phyloP scores from a whole-genome alignment of 2,329 filamentous ascomycete species.

The Aspergillus fumigatus region DNA sequence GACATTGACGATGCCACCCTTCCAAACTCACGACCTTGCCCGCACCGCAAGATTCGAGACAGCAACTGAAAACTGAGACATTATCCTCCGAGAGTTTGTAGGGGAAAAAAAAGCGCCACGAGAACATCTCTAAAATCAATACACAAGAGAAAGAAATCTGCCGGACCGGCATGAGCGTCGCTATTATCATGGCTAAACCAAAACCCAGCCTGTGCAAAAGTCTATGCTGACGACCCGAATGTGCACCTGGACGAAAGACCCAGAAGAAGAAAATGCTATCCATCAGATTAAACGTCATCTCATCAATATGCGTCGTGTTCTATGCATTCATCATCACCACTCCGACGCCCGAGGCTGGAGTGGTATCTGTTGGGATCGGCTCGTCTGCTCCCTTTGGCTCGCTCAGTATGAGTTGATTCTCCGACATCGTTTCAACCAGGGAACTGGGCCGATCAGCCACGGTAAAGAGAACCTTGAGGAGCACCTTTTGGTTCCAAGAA shows the following conservation, averaged over 20 bases:
- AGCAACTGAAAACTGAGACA: background rate
- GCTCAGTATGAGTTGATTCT: constrained; percentile 27
- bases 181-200: constrained; percentile 14
- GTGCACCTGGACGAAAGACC: constrained; percentile 11
- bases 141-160: background rate
- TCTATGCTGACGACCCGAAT: constrained; percentile 12
- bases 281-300: background rate
- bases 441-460: constrained; percentile 27
- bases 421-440: constrained; percentile 30
- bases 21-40: background rate
- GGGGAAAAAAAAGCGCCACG: background rate
- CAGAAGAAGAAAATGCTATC: background rate
- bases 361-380: constrained; percentile 16
- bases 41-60: background rate
- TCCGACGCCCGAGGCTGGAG: constrained; percentile 25
- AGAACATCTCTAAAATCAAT: background rate
- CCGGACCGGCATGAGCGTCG: constrained; percentile 1
- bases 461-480: constrained; percentile 36
- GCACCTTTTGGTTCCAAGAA: constrained; percentile 19
- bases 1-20: background rate
- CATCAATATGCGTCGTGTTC: constrained; percentile 6
- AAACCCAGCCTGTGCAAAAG: constrained; percentile 14
- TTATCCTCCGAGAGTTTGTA: background rate
- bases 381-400: constrained; percentile 22
- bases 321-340: constrained; percentile 32